Evolutionary conservation across 2,329 filamentous ascomycete species (phyloP), one percentile per base, ranked within the genome.

Genomic region (Talaromyces albobiverticillius): DNA sequence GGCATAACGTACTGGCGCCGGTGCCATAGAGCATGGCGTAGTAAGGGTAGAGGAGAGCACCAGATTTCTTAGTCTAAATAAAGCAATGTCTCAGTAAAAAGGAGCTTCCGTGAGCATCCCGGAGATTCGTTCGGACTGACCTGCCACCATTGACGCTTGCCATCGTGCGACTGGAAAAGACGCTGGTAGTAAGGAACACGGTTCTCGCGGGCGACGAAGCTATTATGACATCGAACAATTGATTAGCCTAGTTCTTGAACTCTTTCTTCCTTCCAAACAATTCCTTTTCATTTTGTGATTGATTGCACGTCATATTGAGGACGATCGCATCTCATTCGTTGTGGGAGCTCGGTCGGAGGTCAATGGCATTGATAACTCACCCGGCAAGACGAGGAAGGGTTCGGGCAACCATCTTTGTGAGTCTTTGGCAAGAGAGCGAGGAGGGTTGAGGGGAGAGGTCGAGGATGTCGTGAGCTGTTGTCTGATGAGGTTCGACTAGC

Each of bases 91-190:
- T 69, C 52, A 66, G 57, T 53, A 46, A 31, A 41, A 46, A 43
- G 16, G 20, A 2, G 36, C 18, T 40, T 40, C 4, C 32, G n/a
- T 20, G 10, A 31, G 34, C 14, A 25, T 9, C 47, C 13, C 26
- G 40, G 23, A 36, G 13, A 32, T 40, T 4, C 14, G 13, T 16
- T 42, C 26, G 50, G 46, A 79, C 82, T 72, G 67, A 87, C 85
- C 83, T 87, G 86, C 70, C 80, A 75, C 84, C 85, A 88, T 70
- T 83, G 79, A 70, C 85, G 78, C 67, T 84, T 73, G 64, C 84
- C 84, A 68, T 87, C 85, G 69, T 86, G 76, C 60, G 75, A 78
- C 75, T 87, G 85, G 76, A 84, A 85, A 46, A 86, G 77, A 62
- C 82, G 78, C 76, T 88, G 85, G 76, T 85, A 88, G 63, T 82